Percentiles rank a stretch among this genome's conserved stretches.
Evolutionary conservation across 768 basidiomycete genomes (phyloP).

Genomic region (Pleurotus tuoliensis): DNA sequence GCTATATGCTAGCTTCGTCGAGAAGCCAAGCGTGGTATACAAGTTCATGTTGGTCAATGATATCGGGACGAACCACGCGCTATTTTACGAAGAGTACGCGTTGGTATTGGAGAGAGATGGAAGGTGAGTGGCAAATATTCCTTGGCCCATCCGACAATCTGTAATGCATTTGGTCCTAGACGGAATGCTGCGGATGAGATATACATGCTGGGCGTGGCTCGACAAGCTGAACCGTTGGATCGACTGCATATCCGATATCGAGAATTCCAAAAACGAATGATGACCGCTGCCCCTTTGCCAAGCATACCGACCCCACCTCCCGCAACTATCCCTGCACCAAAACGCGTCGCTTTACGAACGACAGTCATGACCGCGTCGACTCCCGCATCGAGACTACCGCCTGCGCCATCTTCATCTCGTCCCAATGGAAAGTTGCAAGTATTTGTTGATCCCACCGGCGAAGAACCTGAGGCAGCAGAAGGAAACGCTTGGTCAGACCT

Average conservation of each 20-base stretch:
- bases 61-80: slow-evolving; percentile 75
- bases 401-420: slow-evolving; percentile 28
- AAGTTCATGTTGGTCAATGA: slow-evolving; percentile 88
- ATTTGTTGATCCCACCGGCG: slow-evolving; percentile 68
- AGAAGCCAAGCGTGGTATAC: slow-evolving; percentile 85
- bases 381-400: slow-evolving; percentile 33
- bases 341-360: slow-evolving; percentile 31
- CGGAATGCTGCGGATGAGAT: slow-evolving; percentile 86
- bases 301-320: slow-evolving; percentile 32
- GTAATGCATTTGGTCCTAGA: slow-evolving; percentile 33
- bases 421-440: slow-evolving; percentile 50
- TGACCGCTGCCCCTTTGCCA: slow-evolving; percentile 42
- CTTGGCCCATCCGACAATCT: slow-evolving; percentile 8
- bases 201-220: slow-evolving; percentile 83
- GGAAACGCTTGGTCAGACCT: slow-evolving; percentile 63
- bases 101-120: slow-evolving; percentile 77
- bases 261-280: slow-evolving; percentile 93
- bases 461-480: slow-evolving; percentile 37
- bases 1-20: slow-evolving; percentile 89
- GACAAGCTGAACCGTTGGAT: slow-evolving; percentile 77
- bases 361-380: slow-evolving; percentile 25
- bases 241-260: slow-evolving; percentile 71
- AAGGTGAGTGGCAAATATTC: slow-evolving; percentile 44
- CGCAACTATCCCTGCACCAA: slow-evolving; percentile 26
- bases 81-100: slow-evolving; percentile 93